Evolutionary conservation across 306 rosid genomes (phyloP), one percentile per base, ranked within the genome.

Genomic region (Begonia fuchsioides): DNA sequence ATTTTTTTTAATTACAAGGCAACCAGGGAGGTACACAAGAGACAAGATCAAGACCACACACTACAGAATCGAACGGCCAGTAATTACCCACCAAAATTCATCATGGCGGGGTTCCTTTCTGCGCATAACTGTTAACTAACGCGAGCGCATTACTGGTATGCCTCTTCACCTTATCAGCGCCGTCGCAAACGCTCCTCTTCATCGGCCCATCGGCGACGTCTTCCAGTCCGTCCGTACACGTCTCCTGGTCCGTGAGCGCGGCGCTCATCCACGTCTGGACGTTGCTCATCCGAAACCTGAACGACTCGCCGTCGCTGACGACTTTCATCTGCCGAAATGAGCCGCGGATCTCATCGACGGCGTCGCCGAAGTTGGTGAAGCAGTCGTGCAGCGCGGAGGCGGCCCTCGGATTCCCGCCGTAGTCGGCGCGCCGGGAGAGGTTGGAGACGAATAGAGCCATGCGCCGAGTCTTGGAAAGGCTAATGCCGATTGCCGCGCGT

Each of bases 201-300:
- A 86, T 44, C 14, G 81, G 55, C 15, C 77, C 61, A 1, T 92
- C 78, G 4, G 52, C n/a, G 19, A 82, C 96, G 17, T 77, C 94
- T 32, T 73, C 67, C 51, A 92, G 82, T 0, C 96, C 98, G 51
- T 92, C 96, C 63, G 98, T 85, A 55, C 98, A 92, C 0, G 98
- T 92, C 40, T 92, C 98, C 65, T 92, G 83, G 44, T 92, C 87
- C 9, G 98, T 92, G 6, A 92, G 66, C 11, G 98, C 96, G 0
- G 98, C 98, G 65, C 98, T 92, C 98, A 92, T 85, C 98, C 98
- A 92, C 78, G 98, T 92, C 81, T 92, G 98, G 6, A 92, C 98
- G 72, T 92, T 85, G 53, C 96, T 79, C 94, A 92, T 82, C 78
- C 79, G 86, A 44, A 92, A 92, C 60, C 66, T 50, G 53, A 86